Evolutionary conservation across 2,329 filamentous ascomycete genomes (phyloP).

Genomic region (Diplodia seriata): DNA sequence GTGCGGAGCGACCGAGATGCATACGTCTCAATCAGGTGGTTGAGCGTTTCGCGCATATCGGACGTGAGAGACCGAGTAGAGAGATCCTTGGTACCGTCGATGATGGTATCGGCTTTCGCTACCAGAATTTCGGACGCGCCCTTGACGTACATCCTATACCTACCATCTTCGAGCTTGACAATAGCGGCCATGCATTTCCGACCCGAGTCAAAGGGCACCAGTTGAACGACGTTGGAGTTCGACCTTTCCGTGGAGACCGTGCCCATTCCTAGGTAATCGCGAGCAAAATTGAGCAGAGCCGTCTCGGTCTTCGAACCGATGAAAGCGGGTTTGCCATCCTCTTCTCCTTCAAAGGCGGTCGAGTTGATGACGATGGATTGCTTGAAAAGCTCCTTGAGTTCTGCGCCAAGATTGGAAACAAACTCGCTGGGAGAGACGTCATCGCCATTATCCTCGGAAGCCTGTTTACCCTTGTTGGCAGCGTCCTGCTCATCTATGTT

Average conservation of each 20-base stretch:
- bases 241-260: conserved; percentile 66
- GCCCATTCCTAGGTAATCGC: conserved; percentile 69
- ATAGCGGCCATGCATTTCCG: conserved; percentile 75
- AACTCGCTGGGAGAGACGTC: conserved; percentile 63
- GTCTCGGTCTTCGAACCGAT: conserved; percentile 82
- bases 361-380: conserved; percentile 60
- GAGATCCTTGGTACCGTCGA: conserved; percentile 67
- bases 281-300: conserved; percentile 73
- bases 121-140: conserved; percentile 61
- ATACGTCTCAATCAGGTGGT: conserved; percentile 75
- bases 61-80: conserved; percentile 60
- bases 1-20: conserved; percentile 82
- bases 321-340: conserved; percentile 65
- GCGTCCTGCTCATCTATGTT: conserved; percentile 38
- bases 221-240: conserved; percentile 64
- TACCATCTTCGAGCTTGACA: conserved; percentile 61
- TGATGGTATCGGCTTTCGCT: conserved; percentile 57
- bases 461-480: conserved; percentile 44
- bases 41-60: conserved; percentile 65
- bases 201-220: conserved; percentile 67
- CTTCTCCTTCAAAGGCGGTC: conserved; percentile 66
- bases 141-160: conserved; percentile 64
- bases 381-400: conserved; percentile 63
- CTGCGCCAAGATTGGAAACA: conserved; percentile 57
- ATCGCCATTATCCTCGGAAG: conserved; percentile 49